Evolutionary conservation across 257 asterid species (phyloP).

Genomic region (Nicotiana sylvestris): DNA sequence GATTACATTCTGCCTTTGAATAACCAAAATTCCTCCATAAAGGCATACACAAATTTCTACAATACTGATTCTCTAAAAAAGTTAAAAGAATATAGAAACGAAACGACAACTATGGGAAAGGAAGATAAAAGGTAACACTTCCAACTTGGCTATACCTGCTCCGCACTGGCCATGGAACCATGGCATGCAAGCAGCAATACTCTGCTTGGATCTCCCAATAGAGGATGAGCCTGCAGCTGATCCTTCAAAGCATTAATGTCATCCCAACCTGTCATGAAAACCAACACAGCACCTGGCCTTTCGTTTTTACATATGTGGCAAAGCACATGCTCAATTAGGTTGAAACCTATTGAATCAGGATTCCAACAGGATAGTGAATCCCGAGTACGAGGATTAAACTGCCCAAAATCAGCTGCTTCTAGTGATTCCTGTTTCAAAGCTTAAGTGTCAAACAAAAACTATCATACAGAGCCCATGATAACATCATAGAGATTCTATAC

Average conservation of each 20-base stretch:
- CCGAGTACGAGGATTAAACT: conserved; percentile 44
- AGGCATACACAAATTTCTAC: neutral
- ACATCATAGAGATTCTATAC: conserved; percentile 30
- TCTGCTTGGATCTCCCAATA: conserved; percentile 80
- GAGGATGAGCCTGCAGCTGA: conserved; percentile 84
- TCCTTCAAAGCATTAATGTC: conserved; percentile 91
- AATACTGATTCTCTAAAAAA: neutral
- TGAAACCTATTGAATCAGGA: conserved; percentile 96
- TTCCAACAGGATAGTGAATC: conserved; percentile 88
- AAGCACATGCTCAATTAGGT: conserved; percentile 84
- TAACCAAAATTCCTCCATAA: neutral
- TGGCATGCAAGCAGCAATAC: conserved; percentile 95
- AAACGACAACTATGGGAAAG: neutral
- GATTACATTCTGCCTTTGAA: conserved; percentile 4
- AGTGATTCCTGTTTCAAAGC: conserved; percentile 67
- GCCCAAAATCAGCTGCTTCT: conserved; percentile 61
- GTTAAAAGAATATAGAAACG: neutral
- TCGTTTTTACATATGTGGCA: conserved; percentile 75
- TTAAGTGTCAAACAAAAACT: neutral
- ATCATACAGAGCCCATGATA: neutral
- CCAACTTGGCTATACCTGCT: conserved; percentile 55
- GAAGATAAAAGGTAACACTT: conserved; percentile 10
- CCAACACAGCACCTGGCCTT: conserved; percentile 91
- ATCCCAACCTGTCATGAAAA: conserved; percentile 99
- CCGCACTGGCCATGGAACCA: conserved; percentile 97